These are phyloP conservation scores for Hygrophorus pudorinus DNA, from an alignment of 768 basidiomycete species.

Conservation along the genomic window DNA sequence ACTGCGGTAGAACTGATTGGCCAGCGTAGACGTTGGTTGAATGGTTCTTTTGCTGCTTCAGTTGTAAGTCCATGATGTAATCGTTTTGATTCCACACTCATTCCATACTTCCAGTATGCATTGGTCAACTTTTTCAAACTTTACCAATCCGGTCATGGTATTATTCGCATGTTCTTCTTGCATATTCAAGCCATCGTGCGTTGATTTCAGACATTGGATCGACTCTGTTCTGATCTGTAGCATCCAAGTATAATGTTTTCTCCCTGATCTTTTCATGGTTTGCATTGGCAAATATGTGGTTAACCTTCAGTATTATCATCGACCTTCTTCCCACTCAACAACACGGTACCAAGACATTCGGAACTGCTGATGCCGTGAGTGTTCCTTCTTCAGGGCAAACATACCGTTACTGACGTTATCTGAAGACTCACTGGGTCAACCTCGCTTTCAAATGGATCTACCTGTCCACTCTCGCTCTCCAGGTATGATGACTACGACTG, in stretches of 20 bases:
- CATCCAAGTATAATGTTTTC: slow-evolving; percentile 68
- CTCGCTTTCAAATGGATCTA: slow-evolving; percentile 79
- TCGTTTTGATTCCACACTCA: slow-evolving; percentile 4
- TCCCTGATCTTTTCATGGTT: slow-evolving; percentile 90
- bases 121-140: slow-evolving; percentile 89
- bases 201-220: slow-evolving; percentile 8
- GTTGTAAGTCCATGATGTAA: slow-evolving; percentile 42
- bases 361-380: slow-evolving; percentile 58
- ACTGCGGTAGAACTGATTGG: slow-evolving; percentile 86
- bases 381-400: not conserved
- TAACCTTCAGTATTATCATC: slow-evolving; percentile 95
- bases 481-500: slow-evolving; percentile 15
- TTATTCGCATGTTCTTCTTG: slow-evolving; percentile 93
- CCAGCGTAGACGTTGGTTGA: slow-evolving; percentile 93
- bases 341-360: slow-evolving; percentile 53
- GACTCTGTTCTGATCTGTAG: not conserved
- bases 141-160: slow-evolving; percentile 79
- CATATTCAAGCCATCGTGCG: slow-evolving; percentile 85
- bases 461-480: slow-evolving; percentile 73
- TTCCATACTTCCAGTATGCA: slow-evolving; percentile 50
- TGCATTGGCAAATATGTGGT: slow-evolving; percentile 83
- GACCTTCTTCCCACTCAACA: slow-evolving; percentile 56
- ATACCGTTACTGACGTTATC: slow-evolving; percentile 3
- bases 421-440: slow-evolving; percentile 85
- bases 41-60: slow-evolving; percentile 91